A percentile compares a stretch with the other conserved stretches of the same genome.
These are phyloP conservation scores for Chlamydomonas reinhardtii DNA, from an alignment of 163 green algal genomes.

Conservation along the genomic window DNA sequence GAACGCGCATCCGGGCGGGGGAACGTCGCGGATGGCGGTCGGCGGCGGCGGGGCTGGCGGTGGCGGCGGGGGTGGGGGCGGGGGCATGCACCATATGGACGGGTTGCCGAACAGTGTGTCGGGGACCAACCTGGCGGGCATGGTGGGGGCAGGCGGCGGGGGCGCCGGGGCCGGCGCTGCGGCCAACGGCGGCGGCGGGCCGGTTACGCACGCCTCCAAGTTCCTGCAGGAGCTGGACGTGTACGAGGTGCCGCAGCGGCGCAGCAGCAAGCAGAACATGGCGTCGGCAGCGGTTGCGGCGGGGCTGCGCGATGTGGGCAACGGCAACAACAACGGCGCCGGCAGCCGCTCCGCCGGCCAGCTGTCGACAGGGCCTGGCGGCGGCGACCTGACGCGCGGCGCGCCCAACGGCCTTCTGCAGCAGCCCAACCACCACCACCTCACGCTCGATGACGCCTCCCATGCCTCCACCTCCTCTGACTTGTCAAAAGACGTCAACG, in stretches of 20 bases:
- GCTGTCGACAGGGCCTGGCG: not conserved
- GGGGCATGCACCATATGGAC: constrained; percentile 16
- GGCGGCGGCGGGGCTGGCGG: too few species aligned
- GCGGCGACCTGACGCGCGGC: not conserved
- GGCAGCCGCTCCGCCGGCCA: too few species aligned
- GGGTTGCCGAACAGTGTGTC: constrained; percentile 38
- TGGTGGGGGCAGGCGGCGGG: not conserved
- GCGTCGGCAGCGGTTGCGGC: not conserved
- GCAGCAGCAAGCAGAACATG: constrained; percentile 14
- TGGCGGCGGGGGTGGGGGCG: not conserved
- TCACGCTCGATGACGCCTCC: constrained; percentile 21
- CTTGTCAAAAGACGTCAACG: constrained; percentile 2
- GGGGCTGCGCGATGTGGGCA: not conserved
- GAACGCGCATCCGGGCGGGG: too few species aligned
- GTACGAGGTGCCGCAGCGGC: constrained; percentile 44
- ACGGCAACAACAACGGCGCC: too few species aligned
- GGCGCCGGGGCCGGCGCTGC: not conserved
- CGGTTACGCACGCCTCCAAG: constrained; percentile 30
- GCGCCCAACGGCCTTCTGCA: too few species aligned
- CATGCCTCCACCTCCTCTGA: constrained; percentile 36
- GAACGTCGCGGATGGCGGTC: too few species aligned
- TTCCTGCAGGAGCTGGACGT: constrained; percentile 47
- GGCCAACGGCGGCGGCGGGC: not conserved
- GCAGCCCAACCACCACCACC: not conserved
- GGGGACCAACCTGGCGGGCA: not conserved